phyloP scores from a whole-genome alignment of 306 rosid species.

The Pyrus betulifolia region DNA sequence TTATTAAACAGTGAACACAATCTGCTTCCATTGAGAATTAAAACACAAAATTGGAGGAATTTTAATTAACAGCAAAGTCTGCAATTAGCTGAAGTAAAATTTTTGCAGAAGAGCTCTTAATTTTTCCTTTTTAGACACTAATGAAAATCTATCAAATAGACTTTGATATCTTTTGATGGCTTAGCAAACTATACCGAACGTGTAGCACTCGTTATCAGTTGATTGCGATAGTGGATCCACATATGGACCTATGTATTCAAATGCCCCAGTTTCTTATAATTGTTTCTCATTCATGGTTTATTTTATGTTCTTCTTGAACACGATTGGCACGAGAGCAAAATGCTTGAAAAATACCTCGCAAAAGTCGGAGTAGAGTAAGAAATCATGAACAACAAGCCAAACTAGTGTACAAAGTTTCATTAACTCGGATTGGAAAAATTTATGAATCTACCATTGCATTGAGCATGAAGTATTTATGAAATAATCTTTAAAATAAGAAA shows the following conservation, averaged over 20 bases:
- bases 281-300: not conserved
- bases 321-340: too few relatives aligned
- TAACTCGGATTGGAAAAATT: too few relatives aligned
- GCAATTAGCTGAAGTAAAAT: not conserved
- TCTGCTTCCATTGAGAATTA: not conserved
- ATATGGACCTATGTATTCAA: not conserved
- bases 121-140: not conserved
- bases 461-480: too few relatives aligned
- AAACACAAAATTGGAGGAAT: not conserved
- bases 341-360: too few relatives aligned
- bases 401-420: not conserved
- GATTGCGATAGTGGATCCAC: not conserved
- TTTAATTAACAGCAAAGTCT: not conserved
- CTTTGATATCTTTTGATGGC: not conserved
- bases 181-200: not conserved
- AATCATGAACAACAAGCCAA: not conserved
- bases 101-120: not conserved
- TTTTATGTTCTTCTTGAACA: too few relatives aligned
- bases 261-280: not conserved
- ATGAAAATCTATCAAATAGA: not conserved
- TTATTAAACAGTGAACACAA: not conserved
- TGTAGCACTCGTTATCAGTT: not conserved
- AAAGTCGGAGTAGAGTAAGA: too few relatives aligned
- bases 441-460: too few relatives aligned
- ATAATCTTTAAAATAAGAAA: too few relatives aligned